phyloP scores from a whole-genome alignment of 78 protist species.

The Polysphondylium violaceum region DNA sequence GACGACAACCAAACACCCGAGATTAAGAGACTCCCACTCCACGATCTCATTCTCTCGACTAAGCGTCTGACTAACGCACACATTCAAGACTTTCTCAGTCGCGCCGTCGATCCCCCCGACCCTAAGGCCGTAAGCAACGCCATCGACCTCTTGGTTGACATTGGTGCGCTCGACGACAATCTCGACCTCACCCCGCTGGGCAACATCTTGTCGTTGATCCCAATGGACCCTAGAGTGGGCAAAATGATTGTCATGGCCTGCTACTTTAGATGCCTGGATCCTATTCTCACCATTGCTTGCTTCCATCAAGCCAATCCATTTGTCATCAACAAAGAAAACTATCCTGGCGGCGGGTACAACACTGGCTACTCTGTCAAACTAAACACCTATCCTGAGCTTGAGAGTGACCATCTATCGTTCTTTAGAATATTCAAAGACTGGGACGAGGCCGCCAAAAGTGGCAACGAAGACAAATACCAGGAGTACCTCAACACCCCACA shows the following conservation, averaged over 20 bases:
- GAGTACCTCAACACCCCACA: conserved; percentile 3
- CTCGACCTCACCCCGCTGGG: conserved; percentile 46
- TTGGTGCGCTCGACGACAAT: conserved; percentile 10
- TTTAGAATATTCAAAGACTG: conserved; percentile 13
- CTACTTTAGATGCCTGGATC: conserved; percentile 39
- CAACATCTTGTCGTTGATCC: conserved; percentile 11
- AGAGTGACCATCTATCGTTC: conserved; percentile 35
- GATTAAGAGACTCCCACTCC: conserved; percentile 89
- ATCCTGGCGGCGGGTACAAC: not conserved
- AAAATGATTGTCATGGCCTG: conserved; percentile 42
- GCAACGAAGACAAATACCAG: conserved; percentile 10
- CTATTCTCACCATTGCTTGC: conserved; percentile 23
- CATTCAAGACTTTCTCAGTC: not conserved
- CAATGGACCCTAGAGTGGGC: conserved; percentile 55
- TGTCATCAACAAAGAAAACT: not conserved
- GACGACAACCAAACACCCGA: conserved; percentile 80
- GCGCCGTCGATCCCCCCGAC: conserved; percentile 25
- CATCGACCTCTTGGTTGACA: not conserved
- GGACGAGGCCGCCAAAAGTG: not conserved
- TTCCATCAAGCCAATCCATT: conserved; percentile 41
- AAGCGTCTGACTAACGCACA: not conserved
- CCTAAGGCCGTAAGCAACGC: conserved; percentile 9
- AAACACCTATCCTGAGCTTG: conserved; percentile 10
- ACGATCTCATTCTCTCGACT: conserved; percentile 77
- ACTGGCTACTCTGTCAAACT: not conserved